Percentiles rank a stretch among this genome's conserved stretches.
Conservation (phyloP, 441 rosid species). For the Eruca vesicaria region DNA sequence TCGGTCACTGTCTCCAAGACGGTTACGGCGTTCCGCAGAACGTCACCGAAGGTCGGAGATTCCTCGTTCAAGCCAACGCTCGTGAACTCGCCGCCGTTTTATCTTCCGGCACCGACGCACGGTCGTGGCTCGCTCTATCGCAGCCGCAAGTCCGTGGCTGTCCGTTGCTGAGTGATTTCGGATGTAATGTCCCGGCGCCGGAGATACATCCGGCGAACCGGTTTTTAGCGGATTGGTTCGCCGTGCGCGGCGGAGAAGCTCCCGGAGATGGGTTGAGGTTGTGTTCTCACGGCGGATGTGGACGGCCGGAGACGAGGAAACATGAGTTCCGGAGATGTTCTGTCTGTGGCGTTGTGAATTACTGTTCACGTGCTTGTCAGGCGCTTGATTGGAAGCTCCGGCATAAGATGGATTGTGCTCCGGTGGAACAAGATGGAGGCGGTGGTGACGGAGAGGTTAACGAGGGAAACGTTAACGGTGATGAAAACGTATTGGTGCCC, state of each 20-base stretch:
- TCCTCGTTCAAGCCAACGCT: constrained; percentile 90
- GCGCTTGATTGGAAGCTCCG: constrained; percentile 93
- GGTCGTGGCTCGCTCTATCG: constrained; percentile 44
- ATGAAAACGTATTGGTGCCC: constrained; percentile 28
- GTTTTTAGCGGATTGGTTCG: constrained; percentile 76
- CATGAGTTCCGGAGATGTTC: constrained; percentile 94
- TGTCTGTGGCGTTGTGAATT: constrained; percentile 86
- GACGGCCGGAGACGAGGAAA: constrained; percentile 84
- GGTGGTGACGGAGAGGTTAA: constrained; percentile 42
- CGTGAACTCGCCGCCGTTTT: constrained; percentile 77
- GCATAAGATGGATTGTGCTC: constrained; percentile 75
- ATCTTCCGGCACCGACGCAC: constrained; percentile 35
- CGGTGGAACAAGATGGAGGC: constrained; percentile 57
- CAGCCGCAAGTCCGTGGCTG: constrained; percentile 40
- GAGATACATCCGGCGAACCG: constrained; percentile 75
- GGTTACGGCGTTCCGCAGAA: constrained; percentile 93
- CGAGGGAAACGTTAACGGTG: constrained; percentile 26
- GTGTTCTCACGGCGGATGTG: constrained; percentile 86
- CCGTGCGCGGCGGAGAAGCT: constrained; percentile 34
- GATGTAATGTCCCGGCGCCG: constrained; percentile 90
- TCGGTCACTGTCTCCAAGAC: constrained; percentile 94
- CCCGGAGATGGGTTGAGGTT: constrained; percentile 63
- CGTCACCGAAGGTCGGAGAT: constrained; percentile 77
- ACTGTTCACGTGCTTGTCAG: constrained; percentile 95
- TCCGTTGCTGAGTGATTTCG: constrained; percentile 80